phyloP scores from a whole-genome alignment of 2,329 filamentous ascomycete species.

The Alternaria ventricosa region DNA sequence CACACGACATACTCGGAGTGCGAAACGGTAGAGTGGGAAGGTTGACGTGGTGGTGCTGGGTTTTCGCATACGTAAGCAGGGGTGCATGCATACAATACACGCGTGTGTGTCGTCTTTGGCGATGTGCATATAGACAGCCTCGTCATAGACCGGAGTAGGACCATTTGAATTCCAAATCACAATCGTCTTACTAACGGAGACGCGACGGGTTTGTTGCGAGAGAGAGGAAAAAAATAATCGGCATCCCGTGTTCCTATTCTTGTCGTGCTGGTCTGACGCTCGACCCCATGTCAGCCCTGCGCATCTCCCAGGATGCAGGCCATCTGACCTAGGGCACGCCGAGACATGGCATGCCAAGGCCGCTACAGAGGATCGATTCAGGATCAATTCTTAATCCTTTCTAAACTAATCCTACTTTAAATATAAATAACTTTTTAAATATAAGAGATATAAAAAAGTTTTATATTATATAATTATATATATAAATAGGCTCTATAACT shows the following conservation, averaged over 20 bases:
- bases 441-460: too few relatives aligned
- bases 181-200: neutral
- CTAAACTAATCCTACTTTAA: too few relatives aligned
- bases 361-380: too few relatives aligned
- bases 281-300: conserved; percentile 1
- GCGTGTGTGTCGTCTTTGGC: neutral
- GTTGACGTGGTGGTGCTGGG: neutral
- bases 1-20: neutral
- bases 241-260: neutral
- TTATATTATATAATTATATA: too few relatives aligned
- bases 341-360: too few relatives aligned
- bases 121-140: neutral
- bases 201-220: neutral
- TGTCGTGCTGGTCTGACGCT: neutral
- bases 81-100: neutral
- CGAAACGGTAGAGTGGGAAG: neutral
- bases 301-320: too few relatives aligned
- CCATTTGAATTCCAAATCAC: neutral
- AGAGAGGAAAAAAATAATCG: neutral
- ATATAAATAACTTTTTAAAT: too few relatives aligned
- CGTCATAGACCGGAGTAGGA: neutral
- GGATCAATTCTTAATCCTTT: too few relatives aligned
- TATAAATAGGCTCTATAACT: too few relatives aligned
- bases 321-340: too few relatives aligned
- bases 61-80: neutral